A percentile compares a stretch with the other conserved stretches of the same genome.
These are phyloP conservation scores for Globisporangium camurandrum DNA, from an alignment of 352 stramenopile species.

Conservation along the genomic window DNA sequence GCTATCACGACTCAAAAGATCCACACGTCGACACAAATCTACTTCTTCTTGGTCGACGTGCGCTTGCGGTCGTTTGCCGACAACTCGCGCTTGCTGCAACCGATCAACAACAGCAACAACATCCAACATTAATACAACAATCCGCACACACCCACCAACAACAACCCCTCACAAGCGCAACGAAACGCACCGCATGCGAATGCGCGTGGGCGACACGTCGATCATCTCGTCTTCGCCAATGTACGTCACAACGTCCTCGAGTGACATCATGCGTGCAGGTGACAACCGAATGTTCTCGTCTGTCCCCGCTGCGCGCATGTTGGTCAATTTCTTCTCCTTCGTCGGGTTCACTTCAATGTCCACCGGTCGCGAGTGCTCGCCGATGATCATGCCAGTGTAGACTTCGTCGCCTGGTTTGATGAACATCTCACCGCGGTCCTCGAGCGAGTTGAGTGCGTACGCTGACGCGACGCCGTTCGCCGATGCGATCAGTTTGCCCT, in stretches of 20 bases:
- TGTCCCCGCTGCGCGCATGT: slow-evolving; percentile 92
- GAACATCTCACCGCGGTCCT: slow-evolving; percentile 94
- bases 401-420: slow-evolving; percentile 92
- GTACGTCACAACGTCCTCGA: slow-evolving; percentile 98
- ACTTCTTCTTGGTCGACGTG: slow-evolving; percentile 46
- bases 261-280: slow-evolving; percentile 88
- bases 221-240: slow-evolving; percentile 98
- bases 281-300: slow-evolving; percentile 95
- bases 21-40: slow-evolving; percentile 11
- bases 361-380: slow-evolving; percentile 91
- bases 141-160: not conserved
- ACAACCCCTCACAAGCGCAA: not conserved
- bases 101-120: not conserved
- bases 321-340: slow-evolving; percentile 95
- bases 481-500: slow-evolving; percentile 82
- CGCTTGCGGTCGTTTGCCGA: slow-evolving; percentile 56
- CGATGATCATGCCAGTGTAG: slow-evolving; percentile 98
- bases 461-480: slow-evolving; percentile 59
- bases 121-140: not conserved
- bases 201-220: slow-evolving; percentile 93
- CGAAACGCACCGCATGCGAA: slow-evolving; percentile 79
- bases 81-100: slow-evolving; percentile 55
- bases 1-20: too few species aligned
- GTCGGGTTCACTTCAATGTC: slow-evolving; percentile 99
- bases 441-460: slow-evolving; percentile 91